phyloP scores from a whole-genome alignment of 1,284 basidiomycete genomes.

The Anthracocystis walkeri region DNA sequence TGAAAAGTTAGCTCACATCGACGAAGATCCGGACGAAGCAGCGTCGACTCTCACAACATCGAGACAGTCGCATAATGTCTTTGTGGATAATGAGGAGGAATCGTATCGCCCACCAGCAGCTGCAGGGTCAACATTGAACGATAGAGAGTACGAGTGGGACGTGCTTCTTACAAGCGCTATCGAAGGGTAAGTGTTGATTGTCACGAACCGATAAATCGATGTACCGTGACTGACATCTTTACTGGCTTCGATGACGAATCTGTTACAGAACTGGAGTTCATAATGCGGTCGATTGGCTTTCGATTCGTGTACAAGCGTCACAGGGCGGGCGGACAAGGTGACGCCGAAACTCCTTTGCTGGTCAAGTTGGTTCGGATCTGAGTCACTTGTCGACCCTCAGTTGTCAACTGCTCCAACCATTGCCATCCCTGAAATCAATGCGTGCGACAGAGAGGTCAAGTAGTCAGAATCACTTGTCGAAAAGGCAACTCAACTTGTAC shows the following conservation, averaged over 20 bases:
- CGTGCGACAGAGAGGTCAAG: too few relatives aligned
- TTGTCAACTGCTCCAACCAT: too few relatives aligned
- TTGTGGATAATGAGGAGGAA: constrained; percentile 31
- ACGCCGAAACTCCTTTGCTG: background rate
- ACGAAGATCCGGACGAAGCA: constrained; percentile 12
- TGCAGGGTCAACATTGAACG: constrained; percentile 16
- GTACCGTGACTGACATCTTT: background rate
- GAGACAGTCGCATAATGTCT: constrained; percentile 16
- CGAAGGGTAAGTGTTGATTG: constrained; percentile 30
- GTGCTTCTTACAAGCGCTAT: constrained; percentile 36
- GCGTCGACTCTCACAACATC: background rate
- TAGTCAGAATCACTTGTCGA: too few relatives aligned
- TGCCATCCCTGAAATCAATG: too few relatives aligned
- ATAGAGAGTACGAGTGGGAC: constrained; percentile 46
- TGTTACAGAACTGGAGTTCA: constrained; percentile 33
- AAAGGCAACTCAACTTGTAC: too few relatives aligned
- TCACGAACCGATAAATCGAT: background rate
- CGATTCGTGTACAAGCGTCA: constrained; percentile 24
- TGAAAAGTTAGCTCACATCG: constrained; percentile 26
- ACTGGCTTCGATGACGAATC: background rate
- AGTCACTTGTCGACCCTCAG: too few relatives aligned
- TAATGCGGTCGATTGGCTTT: constrained; percentile 44
- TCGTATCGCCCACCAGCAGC: constrained; percentile 14
- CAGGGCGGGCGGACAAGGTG: constrained; percentile 16
- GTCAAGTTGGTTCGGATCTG: too few relatives aligned